Base-by-base conservation (phyloP, 2,329 filamentous ascomycete genomes). In the Pestalotiopsis fici region DNA sequence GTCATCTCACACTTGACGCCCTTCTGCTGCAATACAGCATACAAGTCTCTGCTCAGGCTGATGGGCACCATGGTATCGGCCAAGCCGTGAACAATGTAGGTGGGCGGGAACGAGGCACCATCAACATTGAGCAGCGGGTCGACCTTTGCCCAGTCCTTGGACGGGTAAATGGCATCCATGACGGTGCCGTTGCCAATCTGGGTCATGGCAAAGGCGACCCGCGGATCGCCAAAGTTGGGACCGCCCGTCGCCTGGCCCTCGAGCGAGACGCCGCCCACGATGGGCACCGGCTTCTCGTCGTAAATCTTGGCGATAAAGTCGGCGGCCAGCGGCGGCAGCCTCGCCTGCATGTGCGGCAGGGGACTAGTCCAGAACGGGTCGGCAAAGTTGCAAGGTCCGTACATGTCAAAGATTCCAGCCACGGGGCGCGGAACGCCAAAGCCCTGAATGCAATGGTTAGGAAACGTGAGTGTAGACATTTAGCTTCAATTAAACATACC, bases 101-200 rank as follows among this genome's bases (percentile, higher is more conserved):
- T 83, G 5, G 81, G 79, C 28, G 79, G 77, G 67, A 80, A 81
- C 1, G 37, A 21, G 0, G 62, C 3, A 6, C 39, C 66, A 4
- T 35, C 66, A 6, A 83, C 66, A 61, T 81, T 80, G 12, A 67
- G 60, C 5, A 78, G 66, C 2, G 81, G 79, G 62, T 83, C 81
- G 2, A 79, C 74, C 37, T 72, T 65, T 23, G 71, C 67, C 73
- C 73, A 77, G 1, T 77, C 71, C 35, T 54, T 63, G 0, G 69
- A 12, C 68, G 70, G 74, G 56, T 64, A 79, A 68, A 74, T 77
- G 66, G 70, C 77, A 68, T 76, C 69, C 21, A 83, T 66, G 0
- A 83, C 79, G 1, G 68, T 79, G 2, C 82, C 82, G 4, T 74
- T 73, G 7, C 79, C 78, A 28, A 83, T 82, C 66, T 82, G 80